These are phyloP conservation scores for Diplocarpon mali DNA, from an alignment of 2,329 filamentous ascomycete species.

Conservation along the genomic window DNA sequence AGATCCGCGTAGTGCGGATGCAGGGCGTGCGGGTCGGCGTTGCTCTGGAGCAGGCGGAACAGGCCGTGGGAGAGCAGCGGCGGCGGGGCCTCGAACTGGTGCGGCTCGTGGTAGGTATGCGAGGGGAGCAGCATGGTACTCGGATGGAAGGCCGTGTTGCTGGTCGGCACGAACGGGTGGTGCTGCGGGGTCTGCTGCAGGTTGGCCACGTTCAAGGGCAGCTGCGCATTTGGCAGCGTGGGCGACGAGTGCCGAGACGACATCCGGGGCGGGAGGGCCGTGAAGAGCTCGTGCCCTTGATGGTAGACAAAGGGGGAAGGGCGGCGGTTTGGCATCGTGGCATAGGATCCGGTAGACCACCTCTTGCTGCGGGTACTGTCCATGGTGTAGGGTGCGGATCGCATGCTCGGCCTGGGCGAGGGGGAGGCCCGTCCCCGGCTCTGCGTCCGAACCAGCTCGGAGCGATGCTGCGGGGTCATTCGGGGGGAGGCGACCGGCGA, in stretches of 20 bases:
- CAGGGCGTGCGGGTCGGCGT: slow-evolving; percentile 55
- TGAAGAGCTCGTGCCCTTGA: slow-evolving; percentile 47
- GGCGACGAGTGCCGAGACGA: slow-evolving; percentile 40
- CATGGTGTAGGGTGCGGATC: slow-evolving; percentile 60
- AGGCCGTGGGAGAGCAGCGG: slow-evolving; percentile 58
- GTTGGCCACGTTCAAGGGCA: slow-evolving; percentile 37
- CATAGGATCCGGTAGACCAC: slow-evolving; percentile 69
- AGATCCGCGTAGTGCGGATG: slow-evolving; percentile 63
- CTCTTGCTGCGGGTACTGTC: slow-evolving; percentile 58
- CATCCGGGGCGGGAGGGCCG: slow-evolving; percentile 42
- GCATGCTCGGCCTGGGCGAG: slow-evolving; percentile 55
- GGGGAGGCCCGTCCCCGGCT: slow-evolving; percentile 63
- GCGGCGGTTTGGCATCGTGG: slow-evolving; percentile 42
- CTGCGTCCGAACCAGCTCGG: slow-evolving; percentile 50
- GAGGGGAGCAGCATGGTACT: slow-evolving; percentile 50
- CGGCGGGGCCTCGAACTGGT: slow-evolving; percentile 47
- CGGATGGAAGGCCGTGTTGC: slow-evolving; percentile 38
- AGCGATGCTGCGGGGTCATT: slow-evolving; percentile 48
- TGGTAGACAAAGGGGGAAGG: slow-evolving; percentile 53
- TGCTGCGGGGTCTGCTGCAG: slow-evolving; percentile 46
- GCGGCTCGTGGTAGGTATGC: slow-evolving; percentile 36
- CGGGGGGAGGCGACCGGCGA: slow-evolving; percentile 64
- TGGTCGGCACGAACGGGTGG: slow-evolving; percentile 40
- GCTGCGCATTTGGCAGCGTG: slow-evolving; percentile 34
- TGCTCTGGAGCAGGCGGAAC: slow-evolving; percentile 65